Percentiles rank a stretch among this genome's conserved stretches.
Evolutionary conservation across 164 flowering plant genomes (phyloP).

Genomic region (Liquidambar formosana): DNA sequence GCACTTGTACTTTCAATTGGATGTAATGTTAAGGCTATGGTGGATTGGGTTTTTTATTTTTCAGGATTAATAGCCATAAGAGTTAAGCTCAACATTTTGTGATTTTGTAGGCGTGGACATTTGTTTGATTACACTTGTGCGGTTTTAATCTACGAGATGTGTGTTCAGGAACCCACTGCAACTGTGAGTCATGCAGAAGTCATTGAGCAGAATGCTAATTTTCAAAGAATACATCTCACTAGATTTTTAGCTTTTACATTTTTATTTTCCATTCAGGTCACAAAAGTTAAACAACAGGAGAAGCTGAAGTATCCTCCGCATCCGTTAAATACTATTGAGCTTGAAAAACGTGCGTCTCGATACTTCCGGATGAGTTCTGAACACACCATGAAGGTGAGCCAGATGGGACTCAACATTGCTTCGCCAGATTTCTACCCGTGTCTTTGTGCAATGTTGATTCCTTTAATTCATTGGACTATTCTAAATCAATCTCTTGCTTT

Average conservation of each 20-base stretch:
- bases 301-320: slow-evolving; percentile 82
- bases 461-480: neutral
- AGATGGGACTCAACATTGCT: neutral
- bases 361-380: slow-evolving; percentile 95
- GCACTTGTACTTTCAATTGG: slow-evolving; percentile 79
- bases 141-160: slow-evolving; percentile 88
- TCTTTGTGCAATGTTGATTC: neutral
- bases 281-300: slow-evolving; percentile 74
- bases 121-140: slow-evolving; percentile 89
- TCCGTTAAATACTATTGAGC: slow-evolving; percentile 94
- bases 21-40: slow-evolving; percentile 44
- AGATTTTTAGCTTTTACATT: neutral
- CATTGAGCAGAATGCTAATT: neutral
- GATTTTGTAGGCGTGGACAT: slow-evolving; percentile 77
- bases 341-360: slow-evolving; percentile 95
- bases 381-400: slow-evolving; percentile 88
- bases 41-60: slow-evolving; percentile 2
- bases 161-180: slow-evolving; percentile 81
- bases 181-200: slow-evolving; percentile 54
- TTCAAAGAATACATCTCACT: neutral
- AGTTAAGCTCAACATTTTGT: neutral
- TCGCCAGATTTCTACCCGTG: neutral
- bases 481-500: neutral
- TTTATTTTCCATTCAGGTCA: slow-evolving; percentile 47
- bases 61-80: neutral